phyloP scores from a whole-genome alignment of 805 yeast genomes.

The Myxozyma melibiosi region DNA sequence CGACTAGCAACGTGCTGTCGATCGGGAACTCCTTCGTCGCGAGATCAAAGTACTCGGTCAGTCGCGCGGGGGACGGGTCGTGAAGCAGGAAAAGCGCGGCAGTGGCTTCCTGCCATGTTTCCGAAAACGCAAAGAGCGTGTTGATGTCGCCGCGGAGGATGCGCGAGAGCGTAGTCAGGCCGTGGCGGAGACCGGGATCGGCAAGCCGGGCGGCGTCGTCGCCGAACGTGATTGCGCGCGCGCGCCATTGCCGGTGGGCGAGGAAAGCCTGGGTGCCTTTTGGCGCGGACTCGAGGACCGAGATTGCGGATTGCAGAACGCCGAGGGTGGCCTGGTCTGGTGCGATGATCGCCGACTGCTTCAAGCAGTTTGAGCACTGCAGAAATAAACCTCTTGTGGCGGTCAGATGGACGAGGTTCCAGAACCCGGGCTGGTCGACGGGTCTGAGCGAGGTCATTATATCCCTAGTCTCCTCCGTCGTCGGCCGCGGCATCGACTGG shows the following conservation, averaged over 20 bases:
- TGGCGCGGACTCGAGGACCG: conserved; percentile 37
- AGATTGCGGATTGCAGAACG: conserved; percentile 22
- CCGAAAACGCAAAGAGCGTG: conserved; percentile 34
- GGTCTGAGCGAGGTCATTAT: conserved; percentile 32
- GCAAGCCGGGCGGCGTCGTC: conserved; percentile 29
- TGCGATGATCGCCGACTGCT: conserved; percentile 24
- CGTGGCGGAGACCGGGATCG: conserved; percentile 28
- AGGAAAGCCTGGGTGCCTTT: conserved; percentile 21
- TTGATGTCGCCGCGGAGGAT: conserved; percentile 39
- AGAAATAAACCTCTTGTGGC: conserved; percentile 33
- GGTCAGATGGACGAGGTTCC: conserved; percentile 34
- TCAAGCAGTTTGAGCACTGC: conserved; percentile 30
- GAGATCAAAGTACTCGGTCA: conserved; percentile 37
- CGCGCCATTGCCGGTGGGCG: conserved; percentile 39
- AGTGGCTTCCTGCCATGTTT: conserved; percentile 42
- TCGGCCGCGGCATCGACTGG: conserved; percentile 33
- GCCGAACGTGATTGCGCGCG: conserved; percentile 33
- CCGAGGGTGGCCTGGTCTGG: conserved; percentile 31
- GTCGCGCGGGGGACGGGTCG: conserved; percentile 38
- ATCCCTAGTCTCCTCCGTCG: conserved; percentile 31
- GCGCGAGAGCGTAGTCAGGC: conserved; percentile 35
- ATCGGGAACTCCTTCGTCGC: conserved; percentile 35
- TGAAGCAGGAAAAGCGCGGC: conserved; percentile 38
- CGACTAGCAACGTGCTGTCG: conserved; percentile 37
- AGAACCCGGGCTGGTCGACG: conserved; percentile 30